Base-by-base conservation (phyloP, 345 rosid genomes). In the Acer yangbiense region DNA sequence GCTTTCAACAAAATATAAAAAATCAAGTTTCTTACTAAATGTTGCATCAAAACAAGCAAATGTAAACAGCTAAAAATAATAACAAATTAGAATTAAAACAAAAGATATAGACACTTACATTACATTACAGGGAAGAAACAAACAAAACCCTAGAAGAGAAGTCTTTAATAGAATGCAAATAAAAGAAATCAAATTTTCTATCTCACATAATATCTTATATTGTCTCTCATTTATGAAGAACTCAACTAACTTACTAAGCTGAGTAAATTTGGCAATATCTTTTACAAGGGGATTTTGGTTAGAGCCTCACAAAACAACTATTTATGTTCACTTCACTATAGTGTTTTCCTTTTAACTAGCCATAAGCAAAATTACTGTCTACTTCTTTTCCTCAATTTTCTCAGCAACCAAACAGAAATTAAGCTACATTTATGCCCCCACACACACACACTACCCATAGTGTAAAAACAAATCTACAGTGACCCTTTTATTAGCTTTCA, bases 71-170 rank as follows among this genome's bases (percentile, higher is more conserved):
- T 8, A 44, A 21, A 14, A 14, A 6, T 9, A 29, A 4, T 1
- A 32, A 6, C 55, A 32, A 70, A 77, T 16, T n/a, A 63, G 64
- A 50, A 25, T 39, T 29, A 75, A 44, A 65, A 27, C 46, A 69
- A 35, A 14, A 10, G 50, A 46, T 14, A 65, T 14, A 76, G 73
- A 73, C 32, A 48, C 73, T n/a, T 66, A 79, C 75, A 76, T n/a
- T 73, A 79, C 72, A 68, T 7, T 74, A 74, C 63, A 48, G 74
- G 71, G 82, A 67, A 78, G 77, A 6, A 73, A 72, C 62, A 61
- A 44, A 71, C 58, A 76, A 75, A 48, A 76, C 84, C 82, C 83
- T 83, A 82, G 23, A 44, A 69, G 61, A 27, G 25, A 29, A 67
- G 39, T 32, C 71, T 18, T 25, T 29, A 29, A 29, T 6, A n/a